phyloP scores from a whole-genome alignment of 2,329 filamentous ascomycete species.

The Ceratocystiopsis minuta region DNA sequence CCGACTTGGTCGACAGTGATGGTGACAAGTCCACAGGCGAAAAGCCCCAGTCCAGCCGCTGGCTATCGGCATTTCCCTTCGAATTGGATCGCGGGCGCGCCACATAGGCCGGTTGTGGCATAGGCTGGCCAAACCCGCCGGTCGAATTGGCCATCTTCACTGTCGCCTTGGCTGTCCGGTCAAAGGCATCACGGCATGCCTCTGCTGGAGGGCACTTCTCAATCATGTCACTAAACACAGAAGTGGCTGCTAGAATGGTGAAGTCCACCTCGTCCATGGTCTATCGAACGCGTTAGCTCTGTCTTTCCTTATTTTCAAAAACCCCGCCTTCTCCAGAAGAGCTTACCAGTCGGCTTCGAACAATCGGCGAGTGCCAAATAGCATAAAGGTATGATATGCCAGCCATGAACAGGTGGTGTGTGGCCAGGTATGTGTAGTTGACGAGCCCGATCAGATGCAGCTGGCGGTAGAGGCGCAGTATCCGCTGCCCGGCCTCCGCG shows the following conservation, averaged over 20 bases:
- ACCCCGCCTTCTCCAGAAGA: not conserved
- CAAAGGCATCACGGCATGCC: slow-evolving; percentile 85
- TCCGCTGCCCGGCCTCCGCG: slow-evolving; percentile 84
- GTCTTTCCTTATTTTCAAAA: slow-evolving; percentile 4
- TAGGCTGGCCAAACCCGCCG: slow-evolving; percentile 50
- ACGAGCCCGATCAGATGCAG: slow-evolving; percentile 75
- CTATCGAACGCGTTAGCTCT: slow-evolving; percentile 16
- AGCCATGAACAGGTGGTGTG: slow-evolving; percentile 93
- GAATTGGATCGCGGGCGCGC: slow-evolving; percentile 10
- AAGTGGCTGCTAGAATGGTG: slow-evolving; percentile 81
- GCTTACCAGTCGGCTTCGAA: slow-evolving; percentile 67
- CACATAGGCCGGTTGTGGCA: not conserved
- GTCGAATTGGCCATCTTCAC: slow-evolving; percentile 87
- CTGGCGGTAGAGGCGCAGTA: slow-evolving; percentile 77
- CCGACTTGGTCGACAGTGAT: slow-evolving; percentile 9
- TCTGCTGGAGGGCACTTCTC: slow-evolving; percentile 91
- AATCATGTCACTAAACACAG: slow-evolving; percentile 77
- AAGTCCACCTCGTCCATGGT: slow-evolving; percentile 96
- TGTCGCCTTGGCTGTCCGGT: slow-evolving; percentile 85
- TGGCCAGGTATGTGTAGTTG: slow-evolving; percentile 90
- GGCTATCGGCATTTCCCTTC: slow-evolving; percentile 12
- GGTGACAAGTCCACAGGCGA: slow-evolving; percentile 2
- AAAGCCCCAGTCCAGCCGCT: slow-evolving; percentile 8
- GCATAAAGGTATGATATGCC: slow-evolving; percentile 92
- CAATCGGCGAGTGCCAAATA: slow-evolving; percentile 86